Evolutionary conservation across 2,329 filamentous ascomycete species (phyloP).

Genomic region (Calonectria hawksworthii): DNA sequence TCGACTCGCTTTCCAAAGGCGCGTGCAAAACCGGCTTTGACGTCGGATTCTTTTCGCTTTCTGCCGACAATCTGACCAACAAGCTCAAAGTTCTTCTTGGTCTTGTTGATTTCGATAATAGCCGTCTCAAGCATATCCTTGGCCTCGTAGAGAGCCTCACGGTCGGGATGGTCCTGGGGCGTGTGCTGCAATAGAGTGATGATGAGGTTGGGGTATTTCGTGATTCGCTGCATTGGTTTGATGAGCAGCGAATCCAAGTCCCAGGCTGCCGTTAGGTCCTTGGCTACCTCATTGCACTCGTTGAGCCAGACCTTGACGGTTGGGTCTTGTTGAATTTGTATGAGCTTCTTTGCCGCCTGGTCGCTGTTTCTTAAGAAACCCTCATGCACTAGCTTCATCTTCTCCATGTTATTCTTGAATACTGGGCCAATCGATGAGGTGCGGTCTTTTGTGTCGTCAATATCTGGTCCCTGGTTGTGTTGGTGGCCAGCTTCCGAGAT

Average conservation of each 20-base stretch:
- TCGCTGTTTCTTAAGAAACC: slow-evolving; percentile 75
- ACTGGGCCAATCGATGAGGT: slow-evolving; percentile 66
- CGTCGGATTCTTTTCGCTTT: slow-evolving; percentile 90
- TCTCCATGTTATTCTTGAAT: slow-evolving; percentile 69
- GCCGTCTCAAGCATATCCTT: slow-evolving; percentile 73
- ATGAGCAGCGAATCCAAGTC: slow-evolving; percentile 95
- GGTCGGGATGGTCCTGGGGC: slow-evolving; percentile 86
- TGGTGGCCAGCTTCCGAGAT: slow-evolving; percentile 57
- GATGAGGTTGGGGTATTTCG: slow-evolving; percentile 93
- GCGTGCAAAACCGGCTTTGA: slow-evolving; percentile 86
- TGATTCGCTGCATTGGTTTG: slow-evolving; percentile 94
- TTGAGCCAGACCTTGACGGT: slow-evolving; percentile 87
- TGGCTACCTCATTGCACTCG: slow-evolving; percentile 92
- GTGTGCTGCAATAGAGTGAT: slow-evolving; percentile 85
- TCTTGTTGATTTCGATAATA: slow-evolving; percentile 90
- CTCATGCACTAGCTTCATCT: slow-evolving; percentile 73
- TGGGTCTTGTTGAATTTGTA: slow-evolving; percentile 73
- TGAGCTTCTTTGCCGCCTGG: slow-evolving; percentile 71
- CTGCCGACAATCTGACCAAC: slow-evolving; percentile 90
- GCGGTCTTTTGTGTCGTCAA: slow-evolving; percentile 67
- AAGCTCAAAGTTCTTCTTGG: slow-evolving; percentile 94
- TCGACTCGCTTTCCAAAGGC: slow-evolving; percentile 92
- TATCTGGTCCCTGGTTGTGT: slow-evolving; percentile 54
- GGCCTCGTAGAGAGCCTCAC: slow-evolving; percentile 70
- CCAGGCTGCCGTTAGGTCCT: slow-evolving; percentile 94